phyloP scores from a whole-genome alignment of 805 yeast species.

The Zygoascus tannicola region DNA sequence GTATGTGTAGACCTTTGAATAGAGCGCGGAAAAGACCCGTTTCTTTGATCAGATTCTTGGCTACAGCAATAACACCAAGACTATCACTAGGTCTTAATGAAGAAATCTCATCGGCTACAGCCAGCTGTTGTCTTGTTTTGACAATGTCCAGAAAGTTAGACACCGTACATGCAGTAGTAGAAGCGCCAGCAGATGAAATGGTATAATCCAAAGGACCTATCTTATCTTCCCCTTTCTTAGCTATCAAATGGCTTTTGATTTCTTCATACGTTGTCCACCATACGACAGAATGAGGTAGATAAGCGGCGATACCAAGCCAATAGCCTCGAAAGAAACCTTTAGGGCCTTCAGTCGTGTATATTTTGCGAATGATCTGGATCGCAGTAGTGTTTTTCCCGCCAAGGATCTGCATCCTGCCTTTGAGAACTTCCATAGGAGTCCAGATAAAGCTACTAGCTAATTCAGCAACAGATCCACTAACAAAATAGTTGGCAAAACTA shows the following conservation, averaged over 20 bases:
- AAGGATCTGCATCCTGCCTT: conserved; percentile 35
- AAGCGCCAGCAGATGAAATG: conserved; percentile 30
- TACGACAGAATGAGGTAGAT: conserved; percentile 34
- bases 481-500: conserved; percentile 28
- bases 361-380: conserved; percentile 16
- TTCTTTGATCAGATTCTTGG: conserved; percentile 30
- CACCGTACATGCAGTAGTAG: conserved; percentile 27
- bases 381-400: conserved; percentile 12
- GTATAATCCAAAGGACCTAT: conserved; percentile 24
- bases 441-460: conserved; percentile 31
- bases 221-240: neutral
- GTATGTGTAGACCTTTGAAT: conserved; percentile 30
- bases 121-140: conserved; percentile 38
- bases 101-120: conserved; percentile 31
- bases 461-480: conserved; percentile 34
- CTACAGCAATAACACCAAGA: conserved; percentile 27
- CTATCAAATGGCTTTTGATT: conserved; percentile 6
- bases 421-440: conserved; percentile 40
- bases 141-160: conserved; percentile 35
- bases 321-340: conserved; percentile 74
- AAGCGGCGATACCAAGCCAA: conserved; percentile 36
- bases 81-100: conserved; percentile 31
- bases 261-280: conserved; percentile 33
- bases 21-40: conserved; percentile 29
- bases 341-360: conserved; percentile 59